A percentile compares a stretch with the other conserved stretches of the same genome.
These are phyloP conservation scores for Ulota crispa DNA, from an alignment of 225 moss, liverwort and hornwort species.

Conservation along the genomic window DNA sequence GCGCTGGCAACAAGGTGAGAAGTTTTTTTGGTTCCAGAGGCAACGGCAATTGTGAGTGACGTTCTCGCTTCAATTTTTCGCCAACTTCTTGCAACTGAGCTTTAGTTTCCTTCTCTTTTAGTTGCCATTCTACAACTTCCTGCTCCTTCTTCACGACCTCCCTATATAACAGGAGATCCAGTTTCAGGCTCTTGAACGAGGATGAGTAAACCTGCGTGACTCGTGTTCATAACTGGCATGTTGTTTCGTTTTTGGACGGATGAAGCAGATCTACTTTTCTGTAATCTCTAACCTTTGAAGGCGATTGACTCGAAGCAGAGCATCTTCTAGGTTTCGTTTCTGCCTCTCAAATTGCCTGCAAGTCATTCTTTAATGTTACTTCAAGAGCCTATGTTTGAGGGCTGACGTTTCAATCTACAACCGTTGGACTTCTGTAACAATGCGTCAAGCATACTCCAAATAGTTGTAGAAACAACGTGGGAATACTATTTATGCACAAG, in stretches of 20 bases:
- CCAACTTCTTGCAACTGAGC: constrained; percentile 42
- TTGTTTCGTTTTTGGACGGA: not conserved
- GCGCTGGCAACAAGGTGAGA: constrained; percentile 41
- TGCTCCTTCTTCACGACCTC: constrained; percentile 50
- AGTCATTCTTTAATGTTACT: constrained; percentile 3
- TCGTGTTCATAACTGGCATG: not conserved
- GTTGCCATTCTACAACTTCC: constrained; percentile 48
- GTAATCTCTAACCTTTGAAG: constrained; percentile 42
- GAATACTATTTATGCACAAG: not conserved
- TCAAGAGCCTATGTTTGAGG: not conserved
- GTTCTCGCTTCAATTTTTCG: constrained; percentile 30
- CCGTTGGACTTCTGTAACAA: not conserved
- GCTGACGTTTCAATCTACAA: not conserved
- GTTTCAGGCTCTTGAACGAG: not conserved
- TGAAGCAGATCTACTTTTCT: not conserved
- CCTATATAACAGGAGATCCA: not conserved
- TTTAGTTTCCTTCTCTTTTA: constrained; percentile 47
- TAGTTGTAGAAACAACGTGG: not conserved
- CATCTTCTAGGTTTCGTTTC: constrained; percentile 48
- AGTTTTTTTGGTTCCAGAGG: constrained; percentile 43
- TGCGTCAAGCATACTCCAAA: not conserved
- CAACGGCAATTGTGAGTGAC: constrained; percentile 8
- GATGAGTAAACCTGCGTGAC: not conserved
- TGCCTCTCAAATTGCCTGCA: constrained; percentile 55
- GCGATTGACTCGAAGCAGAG: constrained; percentile 48